Conservation (phyloP, 2,329 filamentous ascomycete species). For the Zymoseptoria pseudotritici region DNA sequence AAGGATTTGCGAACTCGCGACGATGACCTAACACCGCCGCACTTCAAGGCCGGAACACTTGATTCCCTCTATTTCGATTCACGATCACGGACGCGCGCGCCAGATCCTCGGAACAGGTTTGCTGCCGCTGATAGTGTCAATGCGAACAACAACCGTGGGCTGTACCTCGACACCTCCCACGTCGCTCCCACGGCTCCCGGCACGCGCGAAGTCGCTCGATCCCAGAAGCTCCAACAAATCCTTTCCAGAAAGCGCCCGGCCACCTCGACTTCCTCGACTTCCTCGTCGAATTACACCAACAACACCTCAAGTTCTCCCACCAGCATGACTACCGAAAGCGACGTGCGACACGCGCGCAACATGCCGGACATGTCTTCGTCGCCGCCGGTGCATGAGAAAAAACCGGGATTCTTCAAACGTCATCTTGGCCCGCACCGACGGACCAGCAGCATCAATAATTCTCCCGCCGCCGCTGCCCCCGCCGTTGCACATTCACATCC, state of each 20-base stretch:
- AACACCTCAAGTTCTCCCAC: conserved; percentile 2
- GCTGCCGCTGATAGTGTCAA: background rate
- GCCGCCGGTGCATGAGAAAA: conserved; percentile 15
- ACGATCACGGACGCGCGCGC: background rate
- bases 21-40: background rate
- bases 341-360: conserved; percentile 5
- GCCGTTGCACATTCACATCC: background rate
- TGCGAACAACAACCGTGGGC: conserved; percentile 1
- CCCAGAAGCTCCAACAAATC: background rate
- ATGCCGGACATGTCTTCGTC: conserved; percentile 10
- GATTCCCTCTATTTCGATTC: conserved; percentile 5
- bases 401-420: conserved; percentile 13
- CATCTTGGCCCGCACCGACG: conserved; percentile 14
- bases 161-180: background rate
- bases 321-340: conserved; percentile 9
- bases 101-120: background rate
- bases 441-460: conserved; percentile 7
- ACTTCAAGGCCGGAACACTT: conserved; percentile 12
- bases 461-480: conserved; percentile 3
- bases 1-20: background rate
- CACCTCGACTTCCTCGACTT: conserved; percentile 6
- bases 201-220: conserved; percentile 1
- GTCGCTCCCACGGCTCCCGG: background rate
- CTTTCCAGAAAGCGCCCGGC: background rate
- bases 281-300: background rate